Percentiles rank a stretch among this genome's conserved stretches.
Evolutionary conservation across 2,329 filamentous ascomycete species (phyloP).

Genomic region (Leptoxyphium fumago): DNA sequence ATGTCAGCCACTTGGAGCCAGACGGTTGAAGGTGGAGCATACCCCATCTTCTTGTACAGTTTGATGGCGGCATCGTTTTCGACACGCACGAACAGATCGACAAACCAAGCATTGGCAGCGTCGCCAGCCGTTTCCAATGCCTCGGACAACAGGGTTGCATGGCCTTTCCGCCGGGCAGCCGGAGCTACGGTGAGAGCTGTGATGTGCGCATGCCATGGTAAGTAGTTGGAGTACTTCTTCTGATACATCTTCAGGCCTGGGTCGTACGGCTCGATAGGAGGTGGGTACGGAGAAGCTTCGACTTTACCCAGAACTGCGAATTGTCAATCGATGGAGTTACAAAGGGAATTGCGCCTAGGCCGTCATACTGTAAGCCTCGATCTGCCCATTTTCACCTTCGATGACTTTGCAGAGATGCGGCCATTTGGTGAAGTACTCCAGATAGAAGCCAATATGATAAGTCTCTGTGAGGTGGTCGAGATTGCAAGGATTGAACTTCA

Average conservation of each 20-base stretch:
- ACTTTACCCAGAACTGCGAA: conserved; percentile 84
- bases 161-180: conserved; percentile 67
- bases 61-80: conserved; percentile 78
- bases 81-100: conserved; percentile 82
- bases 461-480: conserved; percentile 96
- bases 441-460: conserved; percentile 88
- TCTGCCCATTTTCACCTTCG: conserved; percentile 63
- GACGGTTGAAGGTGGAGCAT: conserved; percentile 10
- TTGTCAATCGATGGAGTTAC: too few species aligned
- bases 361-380: conserved; percentile 74
- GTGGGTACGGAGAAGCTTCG: conserved; percentile 62
- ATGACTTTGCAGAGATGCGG: conserved; percentile 87
- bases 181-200: conserved; percentile 89
- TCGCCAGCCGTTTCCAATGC: conserved; percentile 73
- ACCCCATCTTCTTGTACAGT: conserved; percentile 84
- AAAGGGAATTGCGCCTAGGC: neutral
- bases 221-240: conserved; percentile 48
- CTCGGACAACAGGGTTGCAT: conserved; percentile 69
- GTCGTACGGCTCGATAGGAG: conserved; percentile 57
- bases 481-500: conserved; percentile 86
- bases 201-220: conserved; percentile 99
- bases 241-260: conserved; percentile 28
- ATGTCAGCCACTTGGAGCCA: conserved; percentile 1
- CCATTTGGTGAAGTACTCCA: conserved; percentile 93
- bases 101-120: conserved; percentile 77